Conservation (phyloP, 2,329 filamentous ascomycete genomes). For the Scedosporium dehoogii region DNA sequence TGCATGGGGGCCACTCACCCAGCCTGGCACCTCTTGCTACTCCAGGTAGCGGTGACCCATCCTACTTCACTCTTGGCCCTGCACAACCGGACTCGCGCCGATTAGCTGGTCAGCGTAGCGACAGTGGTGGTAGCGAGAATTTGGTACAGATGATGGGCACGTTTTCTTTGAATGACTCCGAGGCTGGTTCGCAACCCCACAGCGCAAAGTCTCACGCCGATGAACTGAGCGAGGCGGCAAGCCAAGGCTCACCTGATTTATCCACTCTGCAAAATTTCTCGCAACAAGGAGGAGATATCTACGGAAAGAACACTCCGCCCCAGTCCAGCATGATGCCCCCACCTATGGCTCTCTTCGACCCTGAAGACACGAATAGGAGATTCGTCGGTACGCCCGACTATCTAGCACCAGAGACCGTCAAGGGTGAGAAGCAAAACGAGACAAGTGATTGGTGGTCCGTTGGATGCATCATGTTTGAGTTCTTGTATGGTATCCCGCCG, state of each 20-base stretch:
- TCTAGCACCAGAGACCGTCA: slow-evolving; percentile 91
- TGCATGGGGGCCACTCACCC: slow-evolving; percentile 66
- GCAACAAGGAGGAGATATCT: slow-evolving; percentile 15
- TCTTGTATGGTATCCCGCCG: slow-evolving; percentile 83
- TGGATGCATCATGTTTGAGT: slow-evolving; percentile 97
- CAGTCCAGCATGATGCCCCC: slow-evolving; percentile 71
- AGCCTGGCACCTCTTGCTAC: slow-evolving; percentile 79
- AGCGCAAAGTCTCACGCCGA: slow-evolving; percentile 55
- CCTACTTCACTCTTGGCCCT: slow-evolving; percentile 75
- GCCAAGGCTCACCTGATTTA: slow-evolving; percentile 68
- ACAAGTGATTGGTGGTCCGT: slow-evolving; percentile 99
- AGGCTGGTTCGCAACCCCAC: slow-evolving; percentile 28
- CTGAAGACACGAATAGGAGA: slow-evolving; percentile 80
- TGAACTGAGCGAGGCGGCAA: slow-evolving; percentile 62
- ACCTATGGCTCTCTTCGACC: slow-evolving; percentile 90
- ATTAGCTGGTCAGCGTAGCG: slow-evolving; percentile 72
- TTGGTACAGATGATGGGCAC: slow-evolving; percentile 73
- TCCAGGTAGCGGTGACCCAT: slow-evolving; percentile 58
- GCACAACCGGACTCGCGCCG: slow-evolving; percentile 50
- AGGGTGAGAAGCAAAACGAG: slow-evolving; percentile 89
- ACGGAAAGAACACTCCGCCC: slow-evolving; percentile 5
- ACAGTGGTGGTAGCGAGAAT: slow-evolving; percentile 83
- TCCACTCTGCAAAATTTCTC: slow-evolving; percentile 45
- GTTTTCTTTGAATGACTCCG: slow-evolving; percentile 61
- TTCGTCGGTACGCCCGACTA: slow-evolving; percentile 98